Evolutionary conservation across 176 grass and related monocot species (phyloP), one percentile per base, ranked within the genome.

Genomic region (Lolium multiflorum): DNA sequence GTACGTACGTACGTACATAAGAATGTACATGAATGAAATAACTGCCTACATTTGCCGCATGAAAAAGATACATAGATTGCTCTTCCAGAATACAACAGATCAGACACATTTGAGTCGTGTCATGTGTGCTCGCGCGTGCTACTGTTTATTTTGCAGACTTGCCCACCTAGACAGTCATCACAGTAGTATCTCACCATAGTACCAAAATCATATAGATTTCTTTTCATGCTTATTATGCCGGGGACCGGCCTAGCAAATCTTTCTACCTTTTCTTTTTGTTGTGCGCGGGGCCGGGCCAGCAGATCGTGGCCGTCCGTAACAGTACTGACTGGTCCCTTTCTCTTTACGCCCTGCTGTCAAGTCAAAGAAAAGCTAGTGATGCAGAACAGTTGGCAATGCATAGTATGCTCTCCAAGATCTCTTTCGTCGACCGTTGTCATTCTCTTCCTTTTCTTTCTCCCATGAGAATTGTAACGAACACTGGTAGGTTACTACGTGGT

Each of bases 251-350:
- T 72, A 72, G 69, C 39, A 72, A 72, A 72, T 47, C 18, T 72
- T 21, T 46, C 41, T 13, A 5, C 41, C 20, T 69, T 47, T 72
- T 72, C 69, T 4, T 22, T 72, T 47, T 72, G 20, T 22, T 47
- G 41, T 2, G 69, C 5, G 41, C 56, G 69, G 69, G 69, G 41
- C 47, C 24, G 64, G 51, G 54, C 12, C 79, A 87, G 25, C 47
- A 74, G 62, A 87, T 73, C 80, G 48, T 83, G 89, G 79, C 74
- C 89, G 84, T 90, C 72, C 16, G 57, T 61, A 77, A 82, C 79
- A 86, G 63, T 66, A 16, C 80, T 74, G 89, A 83, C 82, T 83
- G 43, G 80, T 79, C 89, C 37, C 80, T 90, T 87, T 90, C 89
- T 48, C 80, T 90, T 90, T 90, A 87, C 7, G 43, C 89, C 46